phyloP scores from a whole-genome alignment of 345 rosid species.

The Eucalyptus fibrosa region DNA sequence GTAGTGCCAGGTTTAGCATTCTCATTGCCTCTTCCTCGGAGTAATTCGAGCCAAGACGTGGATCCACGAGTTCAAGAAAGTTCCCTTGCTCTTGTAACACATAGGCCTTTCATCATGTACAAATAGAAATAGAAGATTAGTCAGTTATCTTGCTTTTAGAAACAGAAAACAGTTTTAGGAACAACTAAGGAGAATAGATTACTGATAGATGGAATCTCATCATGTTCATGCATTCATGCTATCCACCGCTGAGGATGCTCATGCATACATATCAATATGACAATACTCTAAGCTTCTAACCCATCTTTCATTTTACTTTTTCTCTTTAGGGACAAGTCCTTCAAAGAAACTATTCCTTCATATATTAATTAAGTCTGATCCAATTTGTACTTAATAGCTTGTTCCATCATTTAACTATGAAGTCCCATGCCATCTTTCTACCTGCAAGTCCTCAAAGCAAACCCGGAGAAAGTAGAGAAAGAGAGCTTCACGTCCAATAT shows the following conservation, averaged over 20 bases:
- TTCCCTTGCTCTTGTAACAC: slow-evolving; percentile 92
- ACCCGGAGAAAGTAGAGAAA: background rate
- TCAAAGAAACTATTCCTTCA: background rate
- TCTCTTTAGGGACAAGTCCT: background rate
- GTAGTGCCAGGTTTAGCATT: slow-evolving; percentile 57
- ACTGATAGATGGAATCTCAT: background rate
- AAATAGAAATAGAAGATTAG: background rate
- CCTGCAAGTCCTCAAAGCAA: background rate
- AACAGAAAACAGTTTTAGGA: background rate
- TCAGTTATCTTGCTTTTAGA: background rate
- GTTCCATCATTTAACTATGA: background rate
- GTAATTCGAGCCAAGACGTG: slow-evolving; percentile 39
- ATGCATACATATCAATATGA: background rate
- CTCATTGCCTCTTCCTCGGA: slow-evolving; percentile 49
- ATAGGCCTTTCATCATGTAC: slow-evolving; percentile 38
- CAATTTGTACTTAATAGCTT: background rate
- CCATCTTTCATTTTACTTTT: background rate
- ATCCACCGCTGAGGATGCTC: background rate
- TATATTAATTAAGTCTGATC: background rate
- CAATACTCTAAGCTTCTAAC: background rate
- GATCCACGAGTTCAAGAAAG: slow-evolving; percentile 78
- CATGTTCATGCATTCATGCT: background rate
- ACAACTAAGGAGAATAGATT: background rate
- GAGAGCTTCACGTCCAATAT: background rate
- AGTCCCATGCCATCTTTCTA: background rate